Base-by-base conservation (phyloP, 1,139 yeast species). In the Debaryomyces subglobosus region DNA sequence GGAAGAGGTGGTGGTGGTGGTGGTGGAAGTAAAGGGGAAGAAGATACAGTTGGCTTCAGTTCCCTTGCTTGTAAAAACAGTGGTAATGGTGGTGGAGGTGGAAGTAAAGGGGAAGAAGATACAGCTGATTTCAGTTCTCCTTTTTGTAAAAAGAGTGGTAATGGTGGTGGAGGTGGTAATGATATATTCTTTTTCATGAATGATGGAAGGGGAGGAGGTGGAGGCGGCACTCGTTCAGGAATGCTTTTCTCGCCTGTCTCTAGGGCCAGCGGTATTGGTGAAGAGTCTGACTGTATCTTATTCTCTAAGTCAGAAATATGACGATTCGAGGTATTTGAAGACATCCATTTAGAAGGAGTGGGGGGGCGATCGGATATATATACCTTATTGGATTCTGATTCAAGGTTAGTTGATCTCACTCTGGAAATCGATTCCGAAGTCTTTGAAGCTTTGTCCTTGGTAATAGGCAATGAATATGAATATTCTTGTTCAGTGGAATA, bases 331-430 rank as follows among this genome's bases (percentile, higher is more conserved):
- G 49, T 49, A 47, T 34, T 8, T 37, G 23, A 20, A 7, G 38
- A 35, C 12, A 35, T 18, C 43, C 35, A 40, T 18, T 40, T n/a
- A 8, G 43, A 30, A n/a, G 72, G 71, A 1, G 76, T 72, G 3
- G 74, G 72, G 8, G 70, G 67, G 9, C 72, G 67, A 5, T 73
- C 68, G 12, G 68, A 66, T 24, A 71, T 63, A 10, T 32, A 18
- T 30, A 44, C 7, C 18, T 32, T 15, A n/a, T 13, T 32, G 10
- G 32, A 35, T 33, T 33, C 43, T 10, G 66, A 60, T 29, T 58
- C 57, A 7, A 57, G 58, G n/a, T 64, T 58, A 6, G 64, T 62
- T 12, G 65, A 65, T 3, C 69, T 18, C 5, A 35, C 13, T 5
- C 30, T 35, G 25, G 33, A 16, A 32, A 13, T 25, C n/a, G 13